A percentile compares a stretch with the other conserved stretches of the same genome.
These are phyloP conservation scores for Datura wrightii DNA, from an alignment of 257 asterid species.

Conservation along the genomic window DNA sequence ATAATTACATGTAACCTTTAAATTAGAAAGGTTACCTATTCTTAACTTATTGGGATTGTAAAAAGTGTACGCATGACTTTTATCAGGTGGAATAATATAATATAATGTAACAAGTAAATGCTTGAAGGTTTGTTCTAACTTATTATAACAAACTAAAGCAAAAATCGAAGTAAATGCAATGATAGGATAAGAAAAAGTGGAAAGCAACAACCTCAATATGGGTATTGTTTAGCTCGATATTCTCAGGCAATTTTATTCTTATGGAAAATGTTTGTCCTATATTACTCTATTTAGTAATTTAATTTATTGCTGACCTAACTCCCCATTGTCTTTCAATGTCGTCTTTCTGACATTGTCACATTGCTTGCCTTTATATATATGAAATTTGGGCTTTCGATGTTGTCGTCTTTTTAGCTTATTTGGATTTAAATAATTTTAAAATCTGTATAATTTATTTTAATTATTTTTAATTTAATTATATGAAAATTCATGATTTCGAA, in stretches of 20 bases:
- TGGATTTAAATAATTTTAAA: too few species aligned
- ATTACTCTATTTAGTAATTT: not conserved
- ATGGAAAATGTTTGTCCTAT: constrained; percentile 26
- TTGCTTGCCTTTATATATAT: not conserved
- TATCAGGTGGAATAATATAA: not conserved
- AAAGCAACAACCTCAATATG: constrained; percentile 17
- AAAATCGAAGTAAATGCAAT: constrained; percentile 20
- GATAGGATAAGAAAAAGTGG: constrained; percentile 24
- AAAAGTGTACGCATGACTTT: not conserved
- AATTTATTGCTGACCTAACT: not conserved
- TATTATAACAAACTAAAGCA: constrained; percentile 19
- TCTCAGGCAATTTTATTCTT: constrained; percentile 5
- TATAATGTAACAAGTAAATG: not conserved
- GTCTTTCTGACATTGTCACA: not conserved
- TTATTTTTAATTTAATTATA: too few species aligned
- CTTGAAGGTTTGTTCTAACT: constrained; percentile 9
- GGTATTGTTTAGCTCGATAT: constrained; percentile 26
- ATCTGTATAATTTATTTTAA: not conserved
- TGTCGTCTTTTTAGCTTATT: too few species aligned
- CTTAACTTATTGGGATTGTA: too few species aligned
- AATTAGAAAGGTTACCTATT: not conserved
- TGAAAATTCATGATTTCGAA: too few species aligned
- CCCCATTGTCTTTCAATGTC: not conserved
- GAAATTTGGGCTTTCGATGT: too few species aligned
- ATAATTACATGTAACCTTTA: not conserved